phyloP scores from a whole-genome alignment of 2,329 filamentous ascomycete species.

The Plectosphaerella plurivora region DNA sequence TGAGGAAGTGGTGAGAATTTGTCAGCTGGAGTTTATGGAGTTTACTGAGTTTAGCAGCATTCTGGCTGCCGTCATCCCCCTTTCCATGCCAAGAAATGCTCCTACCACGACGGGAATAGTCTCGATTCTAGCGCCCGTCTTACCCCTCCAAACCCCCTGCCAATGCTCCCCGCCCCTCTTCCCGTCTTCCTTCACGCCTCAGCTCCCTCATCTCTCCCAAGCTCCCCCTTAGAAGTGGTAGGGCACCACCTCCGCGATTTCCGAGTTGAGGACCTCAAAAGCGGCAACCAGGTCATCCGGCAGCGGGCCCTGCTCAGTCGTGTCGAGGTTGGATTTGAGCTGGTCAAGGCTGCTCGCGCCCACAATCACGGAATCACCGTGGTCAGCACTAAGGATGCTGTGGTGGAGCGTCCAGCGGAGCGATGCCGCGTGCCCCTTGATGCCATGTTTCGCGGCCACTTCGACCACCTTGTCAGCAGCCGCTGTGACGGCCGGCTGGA shows the following conservation, averaged over 20 bases:
- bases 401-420: conserved; percentile 35
- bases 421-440: conserved; percentile 32
- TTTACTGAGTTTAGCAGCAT: neutral
- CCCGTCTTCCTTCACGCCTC: too few species aligned
- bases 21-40: neutral
- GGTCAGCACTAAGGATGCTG: conserved; percentile 19
- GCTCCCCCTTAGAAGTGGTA: conserved; percentile 1
- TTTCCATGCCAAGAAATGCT: conserved; percentile 1
- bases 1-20: neutral
- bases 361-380: conserved; percentile 31
- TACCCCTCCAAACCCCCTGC: too few species aligned
- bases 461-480: conserved; percentile 19
- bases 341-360: conserved; percentile 28
- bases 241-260: neutral
- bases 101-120: conserved; percentile 1
- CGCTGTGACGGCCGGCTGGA: conserved; percentile 18
- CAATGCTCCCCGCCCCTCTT: neutral
- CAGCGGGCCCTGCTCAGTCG: conserved; percentile 33
- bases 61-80: neutral
- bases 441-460: conserved; percentile 24
- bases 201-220: neutral
- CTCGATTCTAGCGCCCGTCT: neutral
- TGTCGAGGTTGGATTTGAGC: conserved; percentile 26
- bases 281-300: conserved; percentile 26
- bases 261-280: conserved; percentile 12